Evolutionary conservation across 2,329 filamentous ascomycete genomes (phyloP).

Genomic region (Trichoderma sp.): DNA sequence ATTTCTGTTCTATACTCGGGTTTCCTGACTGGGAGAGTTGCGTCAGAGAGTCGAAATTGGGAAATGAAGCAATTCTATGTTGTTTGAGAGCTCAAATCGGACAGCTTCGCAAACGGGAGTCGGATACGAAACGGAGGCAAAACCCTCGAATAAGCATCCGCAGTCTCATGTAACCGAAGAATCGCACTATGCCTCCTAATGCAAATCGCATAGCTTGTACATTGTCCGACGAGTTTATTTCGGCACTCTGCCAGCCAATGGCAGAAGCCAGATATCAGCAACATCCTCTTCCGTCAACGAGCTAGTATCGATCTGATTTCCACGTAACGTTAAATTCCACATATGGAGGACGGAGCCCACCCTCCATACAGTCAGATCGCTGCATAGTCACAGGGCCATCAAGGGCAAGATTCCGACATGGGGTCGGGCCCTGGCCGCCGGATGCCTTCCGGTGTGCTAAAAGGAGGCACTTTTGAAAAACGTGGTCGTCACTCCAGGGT

Average conservation of each 20-base stretch:
- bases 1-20: not conserved
- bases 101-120: not conserved
- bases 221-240: not conserved
- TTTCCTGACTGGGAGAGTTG: not conserved
- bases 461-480: conserved; percentile 18
- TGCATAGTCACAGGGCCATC: conserved; percentile 9
- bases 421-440: not conserved
- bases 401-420: not conserved
- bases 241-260: not conserved
- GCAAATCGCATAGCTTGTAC: not conserved
- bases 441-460: conserved; percentile 15
- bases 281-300: not conserved
- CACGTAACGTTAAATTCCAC: conserved; percentile 16
- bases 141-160: not conserved
- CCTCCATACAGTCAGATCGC: conserved; percentile 7
- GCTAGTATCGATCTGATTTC: not conserved
- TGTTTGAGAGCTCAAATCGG: not conserved
- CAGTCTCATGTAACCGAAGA: not conserved
- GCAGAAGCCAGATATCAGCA: not conserved
- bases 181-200: not conserved
- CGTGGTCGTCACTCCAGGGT: conserved; percentile 8
- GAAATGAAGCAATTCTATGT: not conserved
- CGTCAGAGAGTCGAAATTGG: not conserved
- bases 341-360: not conserved
- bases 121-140: not conserved